Evolutionary conservation across 768 basidiomycete species (phyloP).

Genomic region (Boletus insuetus): DNA sequence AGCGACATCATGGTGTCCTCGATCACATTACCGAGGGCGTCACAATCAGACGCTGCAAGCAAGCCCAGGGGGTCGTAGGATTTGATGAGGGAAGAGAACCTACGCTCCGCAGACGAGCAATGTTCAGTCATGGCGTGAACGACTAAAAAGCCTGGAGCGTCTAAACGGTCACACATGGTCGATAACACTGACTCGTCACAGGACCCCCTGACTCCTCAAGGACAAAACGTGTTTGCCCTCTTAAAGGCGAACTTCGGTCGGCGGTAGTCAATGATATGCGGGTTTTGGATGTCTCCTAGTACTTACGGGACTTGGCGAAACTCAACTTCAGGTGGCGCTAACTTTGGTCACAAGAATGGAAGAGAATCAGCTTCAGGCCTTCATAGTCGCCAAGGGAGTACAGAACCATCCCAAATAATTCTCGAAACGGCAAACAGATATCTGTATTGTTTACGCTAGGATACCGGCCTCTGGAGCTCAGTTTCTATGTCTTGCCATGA

Average conservation of each 20-base stretch:
- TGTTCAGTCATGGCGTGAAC: conserved; percentile 9
- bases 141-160: background rate
- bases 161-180: background rate
- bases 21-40: conserved; percentile 12
- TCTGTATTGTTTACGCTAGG: background rate
- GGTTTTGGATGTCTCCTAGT: too few relatives aligned
- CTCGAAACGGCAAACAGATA: background rate
- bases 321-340: too few relatives aligned
- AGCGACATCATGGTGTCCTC: conserved; percentile 15
- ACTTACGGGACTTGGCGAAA: too few relatives aligned
- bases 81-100: conserved; percentile 14
- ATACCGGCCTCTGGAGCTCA: background rate
- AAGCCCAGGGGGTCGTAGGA: conserved; percentile 18
- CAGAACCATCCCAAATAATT: background rate
- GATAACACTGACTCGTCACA: background rate
- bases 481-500: conserved; percentile 4
- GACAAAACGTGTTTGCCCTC: conserved; percentile 13
- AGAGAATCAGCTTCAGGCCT: background rate
- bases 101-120: background rate
- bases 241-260: background rate
- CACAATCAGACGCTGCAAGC: conserved; percentile 17
- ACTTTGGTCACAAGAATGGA: background rate
- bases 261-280: background rate
- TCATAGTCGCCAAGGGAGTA: background rate
- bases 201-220: background rate